Percentiles rank a stretch among this genome's conserved stretches.
Evolutionary conservation across 2,329 filamentous ascomycete species (phyloP).

Genomic region (Ramularia endophylla): DNA sequence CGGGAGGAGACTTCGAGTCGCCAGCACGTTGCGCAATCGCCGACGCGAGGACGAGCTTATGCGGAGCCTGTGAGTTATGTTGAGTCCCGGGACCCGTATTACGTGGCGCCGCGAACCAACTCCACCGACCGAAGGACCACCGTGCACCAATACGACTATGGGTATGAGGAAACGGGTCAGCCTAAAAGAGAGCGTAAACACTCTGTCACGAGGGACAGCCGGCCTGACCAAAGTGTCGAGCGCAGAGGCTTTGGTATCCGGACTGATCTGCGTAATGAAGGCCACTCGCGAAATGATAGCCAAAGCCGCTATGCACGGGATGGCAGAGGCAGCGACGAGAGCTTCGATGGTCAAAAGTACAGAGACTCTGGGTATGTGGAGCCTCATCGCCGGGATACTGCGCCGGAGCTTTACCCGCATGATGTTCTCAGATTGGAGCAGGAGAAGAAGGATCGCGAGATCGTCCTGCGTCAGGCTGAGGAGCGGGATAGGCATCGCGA

Average conservation of each 20-base stretch:
- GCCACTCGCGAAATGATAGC: conserved; percentile 10
- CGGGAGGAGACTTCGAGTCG: conserved; percentile 30
- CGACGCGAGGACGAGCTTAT: conserved; percentile 22
- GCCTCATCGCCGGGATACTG: conserved; percentile 26
- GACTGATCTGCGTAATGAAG: conserved; percentile 7
- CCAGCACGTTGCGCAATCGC: conserved; percentile 21
- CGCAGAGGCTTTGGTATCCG: conserved; percentile 44
- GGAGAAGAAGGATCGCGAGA: conserved; percentile 25
- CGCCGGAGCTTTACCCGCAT: conserved; percentile 18
- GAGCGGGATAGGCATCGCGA: conserved; percentile 25
- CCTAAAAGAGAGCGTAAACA: conserved; percentile 31
- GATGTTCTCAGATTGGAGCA: conserved; percentile 23
- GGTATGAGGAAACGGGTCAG: conserved; percentile 40
- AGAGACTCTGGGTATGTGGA: conserved; percentile 25
- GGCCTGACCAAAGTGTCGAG: conserved; percentile 40
- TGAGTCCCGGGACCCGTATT: conserved; percentile 34
- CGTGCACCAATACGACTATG: conserved; percentile 44
- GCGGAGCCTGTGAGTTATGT: conserved; percentile 16
- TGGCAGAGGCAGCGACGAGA: conserved; percentile 34
- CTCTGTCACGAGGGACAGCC: conserved; percentile 31
- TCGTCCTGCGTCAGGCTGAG: conserved; percentile 21
- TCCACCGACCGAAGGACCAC: conserved; percentile 40
- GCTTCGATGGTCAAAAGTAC: conserved; percentile 34
- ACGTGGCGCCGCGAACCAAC: conserved; percentile 27
- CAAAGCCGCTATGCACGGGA: conserved; percentile 26